Evolutionary conservation across 1,139 yeast species (phyloP).

Genomic region (Lodderomyces pseudojiufengensis): DNA sequence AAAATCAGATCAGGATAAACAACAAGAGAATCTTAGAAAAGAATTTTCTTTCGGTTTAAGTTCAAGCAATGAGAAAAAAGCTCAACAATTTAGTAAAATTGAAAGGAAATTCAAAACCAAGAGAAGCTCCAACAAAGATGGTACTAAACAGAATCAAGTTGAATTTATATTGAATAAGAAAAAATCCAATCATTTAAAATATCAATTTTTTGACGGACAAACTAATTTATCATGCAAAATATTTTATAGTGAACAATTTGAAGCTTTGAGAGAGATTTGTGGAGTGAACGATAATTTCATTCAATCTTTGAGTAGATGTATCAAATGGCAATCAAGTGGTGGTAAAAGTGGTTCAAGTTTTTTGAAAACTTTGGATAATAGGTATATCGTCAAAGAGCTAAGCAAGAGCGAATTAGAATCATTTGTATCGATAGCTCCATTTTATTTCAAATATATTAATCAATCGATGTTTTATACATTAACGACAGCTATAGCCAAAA

Average conservation of each 20-base stretch:
- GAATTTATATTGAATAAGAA: constrained; percentile 75
- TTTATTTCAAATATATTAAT: constrained; percentile 92
- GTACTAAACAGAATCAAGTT: constrained; percentile 27
- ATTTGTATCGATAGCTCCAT: constrained; percentile 92
- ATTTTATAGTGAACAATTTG: constrained; percentile 94
- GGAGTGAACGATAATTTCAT: constrained; percentile 67
- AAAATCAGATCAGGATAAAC: neutral
- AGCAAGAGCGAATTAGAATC: constrained; percentile 89
- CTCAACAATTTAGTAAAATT: constrained; percentile 37
- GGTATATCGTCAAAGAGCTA: constrained; percentile 86
- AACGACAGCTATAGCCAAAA: constrained; percentile 91
- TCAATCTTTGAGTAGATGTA: constrained; percentile 87
- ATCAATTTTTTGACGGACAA: constrained; percentile 83
- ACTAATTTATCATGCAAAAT: constrained; percentile 87
- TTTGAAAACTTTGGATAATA: constrained; percentile 83
- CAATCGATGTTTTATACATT: constrained; percentile 93
- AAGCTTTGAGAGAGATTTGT: constrained; percentile 84
- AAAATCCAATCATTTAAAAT: constrained; percentile 85
- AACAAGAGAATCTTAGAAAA: neutral
- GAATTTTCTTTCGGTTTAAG: constrained; percentile 13
- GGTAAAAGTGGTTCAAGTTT: constrained; percentile 97
- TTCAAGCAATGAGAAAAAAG: constrained; percentile 32
- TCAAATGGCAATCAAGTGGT: constrained; percentile 94
- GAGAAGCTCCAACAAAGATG: constrained; percentile 14
- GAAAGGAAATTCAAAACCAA: constrained; percentile 43